Conservation (phyloP, 495 filamentous ascomycete genomes). For the Neurospora africana region DNA sequence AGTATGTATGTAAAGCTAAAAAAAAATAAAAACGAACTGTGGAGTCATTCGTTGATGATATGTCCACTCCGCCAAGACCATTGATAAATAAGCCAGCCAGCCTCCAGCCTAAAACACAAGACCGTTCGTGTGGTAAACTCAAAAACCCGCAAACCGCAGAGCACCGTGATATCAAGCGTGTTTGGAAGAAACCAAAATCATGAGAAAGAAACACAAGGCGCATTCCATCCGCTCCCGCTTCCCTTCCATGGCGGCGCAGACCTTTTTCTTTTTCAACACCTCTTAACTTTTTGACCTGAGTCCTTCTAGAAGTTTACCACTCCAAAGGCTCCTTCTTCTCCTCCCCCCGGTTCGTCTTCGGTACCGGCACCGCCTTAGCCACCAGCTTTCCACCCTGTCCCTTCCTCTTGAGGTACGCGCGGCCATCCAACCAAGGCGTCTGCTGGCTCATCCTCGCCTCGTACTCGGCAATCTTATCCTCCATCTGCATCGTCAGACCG, state of each 20-base stretch:
- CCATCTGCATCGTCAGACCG: slow-evolving; percentile 83
- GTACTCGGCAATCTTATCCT: slow-evolving; percentile 76
- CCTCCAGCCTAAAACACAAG: background rate
- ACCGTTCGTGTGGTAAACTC: background rate
- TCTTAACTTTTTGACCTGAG: background rate
- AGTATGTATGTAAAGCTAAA: background rate
- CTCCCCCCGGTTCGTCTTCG: slow-evolving; percentile 84
- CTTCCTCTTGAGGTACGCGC: slow-evolving; percentile 65
- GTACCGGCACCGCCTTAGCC: slow-evolving; percentile 74
- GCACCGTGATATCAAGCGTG: background rate
- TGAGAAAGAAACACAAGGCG: background rate
- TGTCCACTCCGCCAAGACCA: background rate
- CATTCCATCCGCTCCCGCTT: background rate
- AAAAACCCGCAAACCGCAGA: background rate
- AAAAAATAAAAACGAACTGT: background rate
- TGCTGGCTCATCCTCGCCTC: slow-evolving; percentile 64
- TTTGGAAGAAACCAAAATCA: background rate
- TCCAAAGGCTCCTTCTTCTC: slow-evolving; percentile 79
- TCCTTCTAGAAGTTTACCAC: slow-evolving; percentile 45
- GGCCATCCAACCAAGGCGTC: slow-evolving; percentile 90
- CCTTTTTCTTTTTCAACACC: background rate
- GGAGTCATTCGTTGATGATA: background rate
- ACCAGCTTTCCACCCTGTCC: slow-evolving; percentile 57
- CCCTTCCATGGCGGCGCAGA: background rate
- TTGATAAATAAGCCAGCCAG: background rate